These are phyloP conservation scores for Debaryomyces robertsiae DNA, from an alignment of 1,139 yeast genomes.

Conservation along the genomic window DNA sequence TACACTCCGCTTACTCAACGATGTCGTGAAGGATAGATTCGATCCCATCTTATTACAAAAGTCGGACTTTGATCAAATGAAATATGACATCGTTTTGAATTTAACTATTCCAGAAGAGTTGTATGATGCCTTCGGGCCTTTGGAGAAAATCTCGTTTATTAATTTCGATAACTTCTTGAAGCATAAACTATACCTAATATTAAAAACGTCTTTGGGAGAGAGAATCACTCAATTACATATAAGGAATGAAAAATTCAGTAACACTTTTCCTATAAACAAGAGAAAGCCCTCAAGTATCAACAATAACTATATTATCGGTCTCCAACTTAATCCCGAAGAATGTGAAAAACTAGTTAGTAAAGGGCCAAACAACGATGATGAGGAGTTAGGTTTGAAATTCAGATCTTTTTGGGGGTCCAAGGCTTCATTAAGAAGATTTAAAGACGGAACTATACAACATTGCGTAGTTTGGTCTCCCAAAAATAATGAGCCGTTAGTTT, in stretches of 20 bases:
- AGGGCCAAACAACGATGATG: constrained; percentile 74
- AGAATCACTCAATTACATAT: constrained; percentile 55
- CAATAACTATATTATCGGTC: constrained; percentile 55
- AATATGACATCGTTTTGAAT: constrained; percentile 65
- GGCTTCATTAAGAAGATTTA: constrained; percentile 85
- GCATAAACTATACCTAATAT: constrained; percentile 59
- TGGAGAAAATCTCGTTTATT: constrained; percentile 72
- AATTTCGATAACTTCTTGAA: constrained; percentile 68
- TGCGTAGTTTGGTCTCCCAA: constrained; percentile 82
- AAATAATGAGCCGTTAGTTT: constrained; percentile 64
- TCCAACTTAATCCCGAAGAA: constrained; percentile 71
- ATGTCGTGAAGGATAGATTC: constrained; percentile 82
- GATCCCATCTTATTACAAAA: constrained; percentile 77
- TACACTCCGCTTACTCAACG: constrained; percentile 70
- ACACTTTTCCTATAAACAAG: constrained; percentile 52
- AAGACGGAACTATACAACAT: constrained; percentile 85
- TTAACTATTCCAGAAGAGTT: constrained; percentile 46
- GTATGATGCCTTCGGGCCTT: constrained; percentile 58
- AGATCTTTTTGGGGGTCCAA: constrained; percentile 87
- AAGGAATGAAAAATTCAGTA: constrained; percentile 26
- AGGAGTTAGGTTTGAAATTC: constrained; percentile 62
- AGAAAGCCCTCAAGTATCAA: constrained; percentile 52
- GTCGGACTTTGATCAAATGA: constrained; percentile 56
- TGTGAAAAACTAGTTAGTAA: constrained; percentile 80
- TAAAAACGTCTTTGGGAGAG: constrained; percentile 67